These are phyloP conservation scores for Termitomyces sp. DNA, from an alignment of 768 basidiomycete species.

Conservation along the genomic window DNA sequence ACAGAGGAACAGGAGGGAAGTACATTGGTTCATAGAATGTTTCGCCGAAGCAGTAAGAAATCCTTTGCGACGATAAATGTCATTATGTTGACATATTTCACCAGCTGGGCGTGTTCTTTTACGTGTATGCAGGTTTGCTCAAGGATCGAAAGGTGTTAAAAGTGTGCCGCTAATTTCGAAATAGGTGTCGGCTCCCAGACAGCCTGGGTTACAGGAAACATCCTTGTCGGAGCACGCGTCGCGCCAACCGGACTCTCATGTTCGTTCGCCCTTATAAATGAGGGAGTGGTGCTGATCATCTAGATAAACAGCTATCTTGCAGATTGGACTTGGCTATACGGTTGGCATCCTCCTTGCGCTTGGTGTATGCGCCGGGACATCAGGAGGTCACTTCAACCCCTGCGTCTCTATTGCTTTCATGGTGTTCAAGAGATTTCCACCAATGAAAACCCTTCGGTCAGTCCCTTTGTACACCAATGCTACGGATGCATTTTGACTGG, in stretches of 20 bases:
- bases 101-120: constrained; percentile 59
- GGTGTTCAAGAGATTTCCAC: constrained; percentile 51
- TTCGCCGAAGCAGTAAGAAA: constrained; percentile 53
- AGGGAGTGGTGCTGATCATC: neutral
- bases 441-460: constrained; percentile 44
- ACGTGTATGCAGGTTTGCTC: constrained; percentile 46
- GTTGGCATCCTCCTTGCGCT: constrained; percentile 58
- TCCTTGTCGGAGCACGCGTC: constrained; percentile 24
- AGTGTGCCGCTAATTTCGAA: neutral
- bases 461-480: neutral
- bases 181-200: constrained; percentile 52
- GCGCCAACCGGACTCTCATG: constrained; percentile 37
- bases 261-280: constrained; percentile 22
- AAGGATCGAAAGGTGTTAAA: neutral
- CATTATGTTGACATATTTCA: constrained; percentile 1
- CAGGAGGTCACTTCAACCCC: constrained; percentile 65
- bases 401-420: constrained; percentile 48
- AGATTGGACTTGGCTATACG: constrained; percentile 53
- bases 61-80: neutral
- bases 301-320: constrained; percentile 42
- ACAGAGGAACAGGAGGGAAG: constrained; percentile 30
- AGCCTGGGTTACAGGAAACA: constrained; percentile 41
- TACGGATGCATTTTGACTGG: neutral
- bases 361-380: constrained; percentile 42
- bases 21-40: constrained; percentile 52